A percentile compares a stretch with the other conserved stretches of the same genome.
Conservation (phyloP, 129 eudicot species). For the Solidago caesia region DNA sequence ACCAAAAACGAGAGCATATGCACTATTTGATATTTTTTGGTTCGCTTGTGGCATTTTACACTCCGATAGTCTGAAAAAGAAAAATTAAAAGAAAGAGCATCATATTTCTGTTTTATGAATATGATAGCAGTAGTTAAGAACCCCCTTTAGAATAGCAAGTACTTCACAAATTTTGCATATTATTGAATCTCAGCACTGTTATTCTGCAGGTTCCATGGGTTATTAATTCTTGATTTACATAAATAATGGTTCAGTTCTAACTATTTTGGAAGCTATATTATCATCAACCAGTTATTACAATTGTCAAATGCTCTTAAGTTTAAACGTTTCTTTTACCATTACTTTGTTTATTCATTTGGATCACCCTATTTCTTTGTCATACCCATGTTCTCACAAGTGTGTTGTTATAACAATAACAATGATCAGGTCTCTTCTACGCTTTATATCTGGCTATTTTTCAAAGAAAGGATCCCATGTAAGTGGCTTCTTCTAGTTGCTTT, state of each 20-base stretch:
- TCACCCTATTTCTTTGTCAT: constrained; percentile 19
- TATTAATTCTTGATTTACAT: constrained; percentile 6
- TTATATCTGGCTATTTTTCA: constrained; percentile 82
- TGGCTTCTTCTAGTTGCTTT: constrained; percentile 23
- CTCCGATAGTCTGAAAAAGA: neutral
- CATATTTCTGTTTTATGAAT: neutral
- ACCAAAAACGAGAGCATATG: neutral
- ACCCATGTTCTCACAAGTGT: constrained; percentile 8
- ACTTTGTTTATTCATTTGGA: neutral
- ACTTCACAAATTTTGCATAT: neutral
- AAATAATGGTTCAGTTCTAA: constrained; percentile 12
- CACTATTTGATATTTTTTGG: neutral
- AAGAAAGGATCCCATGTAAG: constrained; percentile 85
- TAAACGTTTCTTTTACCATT: constrained; percentile 5
- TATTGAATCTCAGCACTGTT: neutral
- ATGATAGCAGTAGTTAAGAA: neutral
- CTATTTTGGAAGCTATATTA: constrained; percentile 13
- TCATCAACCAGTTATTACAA: constrained; percentile 1
- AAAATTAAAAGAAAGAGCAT: neutral
- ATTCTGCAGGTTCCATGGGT: constrained; percentile 1
- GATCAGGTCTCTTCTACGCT: constrained; percentile 76
- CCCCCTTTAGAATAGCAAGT: neutral
- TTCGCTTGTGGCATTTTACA: neutral
- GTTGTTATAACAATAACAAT: neutral
- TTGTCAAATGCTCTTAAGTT: neutral